Evolutionary conservation across 2,329 filamentous ascomycete genomes (phyloP).

Genomic region (Ophiostoma ulmi): DNA sequence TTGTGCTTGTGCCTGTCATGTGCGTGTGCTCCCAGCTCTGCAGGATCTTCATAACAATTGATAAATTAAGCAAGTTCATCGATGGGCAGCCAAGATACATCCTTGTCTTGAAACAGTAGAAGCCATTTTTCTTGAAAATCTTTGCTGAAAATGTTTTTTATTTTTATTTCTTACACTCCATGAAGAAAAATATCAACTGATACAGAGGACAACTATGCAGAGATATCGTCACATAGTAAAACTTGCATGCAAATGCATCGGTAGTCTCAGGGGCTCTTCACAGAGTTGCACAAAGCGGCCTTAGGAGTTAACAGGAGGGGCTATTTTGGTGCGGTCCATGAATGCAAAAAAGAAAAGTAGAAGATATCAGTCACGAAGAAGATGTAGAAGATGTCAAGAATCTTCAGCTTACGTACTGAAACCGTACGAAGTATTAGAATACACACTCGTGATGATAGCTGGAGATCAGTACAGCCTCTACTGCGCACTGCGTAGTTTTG

Average conservation of each 20-base stretch:
- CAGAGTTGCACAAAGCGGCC: too few species aligned
- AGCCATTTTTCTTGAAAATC: neutral
- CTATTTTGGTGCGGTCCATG: neutral
- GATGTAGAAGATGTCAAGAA: neutral
- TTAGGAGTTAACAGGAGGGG: neutral
- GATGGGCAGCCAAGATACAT: neutral
- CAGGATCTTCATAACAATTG: neutral
- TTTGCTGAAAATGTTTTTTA: neutral
- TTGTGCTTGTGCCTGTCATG: neutral
- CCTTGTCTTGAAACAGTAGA: constrained; percentile 1
- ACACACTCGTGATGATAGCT: neutral
- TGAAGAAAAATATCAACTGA: neutral
- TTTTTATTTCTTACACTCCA: neutral
- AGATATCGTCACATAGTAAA: neutral
- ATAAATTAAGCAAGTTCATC: neutral
- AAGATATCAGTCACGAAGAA: neutral
- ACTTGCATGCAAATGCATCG: too few species aligned
- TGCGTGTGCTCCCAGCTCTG: neutral
- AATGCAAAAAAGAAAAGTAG: neutral
- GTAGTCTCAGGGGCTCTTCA: neutral
- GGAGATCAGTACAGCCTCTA: neutral
- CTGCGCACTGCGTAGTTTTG: neutral
- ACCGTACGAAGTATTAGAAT: too few species aligned
- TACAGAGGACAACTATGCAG: neutral
- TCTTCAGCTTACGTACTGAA: neutral